Evolutionary conservation across 1,284 basidiomycete genomes (phyloP).

Genomic region (Coriolopsis trogii): DNA sequence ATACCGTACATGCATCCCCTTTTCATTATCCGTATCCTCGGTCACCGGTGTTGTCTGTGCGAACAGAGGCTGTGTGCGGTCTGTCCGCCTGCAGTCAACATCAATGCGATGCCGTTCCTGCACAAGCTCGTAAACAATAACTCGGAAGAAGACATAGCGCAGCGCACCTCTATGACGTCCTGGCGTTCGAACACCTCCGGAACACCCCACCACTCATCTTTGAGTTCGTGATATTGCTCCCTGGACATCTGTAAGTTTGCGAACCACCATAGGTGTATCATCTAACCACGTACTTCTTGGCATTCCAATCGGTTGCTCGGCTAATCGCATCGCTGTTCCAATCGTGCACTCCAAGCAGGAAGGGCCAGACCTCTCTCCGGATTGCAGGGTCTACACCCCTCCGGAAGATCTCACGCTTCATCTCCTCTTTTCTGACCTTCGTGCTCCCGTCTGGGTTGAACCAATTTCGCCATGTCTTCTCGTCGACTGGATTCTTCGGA

Average conservation of each 20-base stretch:
- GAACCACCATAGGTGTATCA: not conserved
- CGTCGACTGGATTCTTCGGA: constrained; percentile 72
- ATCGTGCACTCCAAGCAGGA: constrained; percentile 81
- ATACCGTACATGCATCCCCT: constrained; percentile 52
- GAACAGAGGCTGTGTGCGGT: constrained; percentile 89
- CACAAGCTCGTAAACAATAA: not conserved
- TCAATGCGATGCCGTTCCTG: constrained; percentile 88
- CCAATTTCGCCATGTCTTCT: constrained; percentile 72
- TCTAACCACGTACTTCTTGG: constrained; percentile 56
- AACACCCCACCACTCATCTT: constrained; percentile 80
- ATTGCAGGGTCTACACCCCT: constrained; percentile 64
- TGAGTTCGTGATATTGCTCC: constrained; percentile 68
- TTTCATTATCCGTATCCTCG: constrained; percentile 49
- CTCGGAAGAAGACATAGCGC: not conserved
- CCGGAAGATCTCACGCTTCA: constrained; percentile 77
- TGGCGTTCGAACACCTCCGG: constrained; percentile 79
- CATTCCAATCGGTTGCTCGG: constrained; percentile 58
- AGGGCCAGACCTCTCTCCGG: constrained; percentile 85
- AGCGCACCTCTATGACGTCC: constrained; percentile 72
- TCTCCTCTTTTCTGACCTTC: constrained; percentile 65
- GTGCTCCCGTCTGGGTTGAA: constrained; percentile 73
- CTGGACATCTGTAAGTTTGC: constrained; percentile 39
- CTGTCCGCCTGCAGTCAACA: constrained; percentile 97
- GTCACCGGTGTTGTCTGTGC: constrained; percentile 44
- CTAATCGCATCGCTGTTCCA: constrained; percentile 71